Evolutionary conservation across 2,329 filamentous ascomycete genomes (phyloP).

Genomic region (Diaporthe capsici): DNA sequence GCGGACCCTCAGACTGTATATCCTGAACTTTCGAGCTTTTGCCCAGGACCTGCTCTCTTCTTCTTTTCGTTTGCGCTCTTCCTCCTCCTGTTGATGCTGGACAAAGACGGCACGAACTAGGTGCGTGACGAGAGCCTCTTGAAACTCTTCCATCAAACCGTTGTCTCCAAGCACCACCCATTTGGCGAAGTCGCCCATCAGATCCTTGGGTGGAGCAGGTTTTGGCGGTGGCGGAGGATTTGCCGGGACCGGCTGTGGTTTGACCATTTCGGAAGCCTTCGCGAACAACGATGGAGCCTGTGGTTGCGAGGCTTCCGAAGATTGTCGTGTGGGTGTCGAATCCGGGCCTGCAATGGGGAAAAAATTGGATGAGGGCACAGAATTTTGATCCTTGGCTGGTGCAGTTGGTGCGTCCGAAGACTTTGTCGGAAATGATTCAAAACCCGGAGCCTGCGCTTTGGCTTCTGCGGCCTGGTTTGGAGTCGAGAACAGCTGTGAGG

Average conservation of each 20-base stretch:
- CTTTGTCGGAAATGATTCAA: neutral
- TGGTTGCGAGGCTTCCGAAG: neutral
- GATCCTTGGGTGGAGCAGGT: constrained; percentile 51
- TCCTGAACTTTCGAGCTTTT: constrained; percentile 63
- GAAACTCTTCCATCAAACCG: constrained; percentile 67
- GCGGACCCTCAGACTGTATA: constrained; percentile 65
- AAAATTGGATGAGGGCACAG: neutral
- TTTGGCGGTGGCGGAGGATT: constrained; percentile 16
- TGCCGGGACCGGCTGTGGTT: constrained; percentile 13
- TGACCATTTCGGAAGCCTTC: neutral
- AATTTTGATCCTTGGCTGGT: neutral
- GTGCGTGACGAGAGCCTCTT: constrained; percentile 60
- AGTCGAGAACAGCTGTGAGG: neutral
- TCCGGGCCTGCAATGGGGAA: neutral
- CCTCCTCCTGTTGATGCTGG: constrained; percentile 56
- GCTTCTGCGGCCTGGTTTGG: neutral
- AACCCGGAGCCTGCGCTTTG: neutral
- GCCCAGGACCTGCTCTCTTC: constrained; percentile 64
- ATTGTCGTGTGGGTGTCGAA: neutral
- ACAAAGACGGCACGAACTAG: constrained; percentile 59
- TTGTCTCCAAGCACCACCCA: constrained; percentile 70
- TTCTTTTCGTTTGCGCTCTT: constrained; percentile 59
- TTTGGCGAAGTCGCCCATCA: constrained; percentile 63
- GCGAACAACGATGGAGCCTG: neutral
- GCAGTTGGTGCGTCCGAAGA: neutral